These are phyloP conservation scores for Hemileccinum rubropunctum DNA, from an alignment of 768 basidiomycete species.

Conservation along the genomic window DNA sequence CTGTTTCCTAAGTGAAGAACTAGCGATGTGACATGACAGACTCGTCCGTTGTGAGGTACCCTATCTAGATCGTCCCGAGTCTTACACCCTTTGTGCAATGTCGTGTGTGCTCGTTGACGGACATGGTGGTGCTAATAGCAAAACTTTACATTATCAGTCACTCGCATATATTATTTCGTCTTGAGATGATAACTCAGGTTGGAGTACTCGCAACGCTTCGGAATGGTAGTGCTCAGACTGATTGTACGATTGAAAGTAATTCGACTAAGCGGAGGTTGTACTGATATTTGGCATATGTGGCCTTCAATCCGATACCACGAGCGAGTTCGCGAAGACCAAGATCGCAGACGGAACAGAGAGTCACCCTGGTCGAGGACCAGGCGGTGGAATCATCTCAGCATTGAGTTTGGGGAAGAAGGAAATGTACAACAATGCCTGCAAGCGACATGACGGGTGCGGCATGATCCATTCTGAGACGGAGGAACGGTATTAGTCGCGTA, in stretches of 20 bases:
- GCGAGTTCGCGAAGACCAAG: slow-evolving; percentile 45
- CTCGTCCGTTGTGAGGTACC: background rate
- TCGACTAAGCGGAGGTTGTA: slow-evolving; percentile 96
- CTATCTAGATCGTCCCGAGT: too few species aligned
- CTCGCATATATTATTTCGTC: too few species aligned
- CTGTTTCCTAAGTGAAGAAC: too few species aligned
- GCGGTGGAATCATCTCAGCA: slow-evolving; percentile 66
- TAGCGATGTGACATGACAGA: too few species aligned
- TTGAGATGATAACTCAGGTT: too few species aligned
- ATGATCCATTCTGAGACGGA: slow-evolving; percentile 75
- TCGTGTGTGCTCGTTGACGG: too few species aligned
- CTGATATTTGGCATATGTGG: slow-evolving; percentile 65
- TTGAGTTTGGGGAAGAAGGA: slow-evolving; percentile 74
- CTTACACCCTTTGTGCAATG: too few species aligned
- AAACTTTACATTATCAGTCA: too few species aligned
- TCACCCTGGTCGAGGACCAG: slow-evolving; percentile 28
- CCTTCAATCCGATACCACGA: slow-evolving; percentile 81
- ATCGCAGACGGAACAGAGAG: slow-evolving; percentile 25
- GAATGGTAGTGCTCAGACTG: slow-evolving; percentile 78
- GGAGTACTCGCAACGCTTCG: slow-evolving; percentile 78
- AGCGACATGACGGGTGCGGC: slow-evolving; percentile 81
- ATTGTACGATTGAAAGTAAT: slow-evolving; percentile 81
- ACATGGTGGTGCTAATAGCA: too few species aligned
- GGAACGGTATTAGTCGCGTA: slow-evolving; percentile 2
- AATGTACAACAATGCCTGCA: slow-evolving; percentile 72